Base-by-base conservation (phyloP, 2,329 filamentous ascomycete genomes). In the Pseudogymnoascus sp. region DNA sequence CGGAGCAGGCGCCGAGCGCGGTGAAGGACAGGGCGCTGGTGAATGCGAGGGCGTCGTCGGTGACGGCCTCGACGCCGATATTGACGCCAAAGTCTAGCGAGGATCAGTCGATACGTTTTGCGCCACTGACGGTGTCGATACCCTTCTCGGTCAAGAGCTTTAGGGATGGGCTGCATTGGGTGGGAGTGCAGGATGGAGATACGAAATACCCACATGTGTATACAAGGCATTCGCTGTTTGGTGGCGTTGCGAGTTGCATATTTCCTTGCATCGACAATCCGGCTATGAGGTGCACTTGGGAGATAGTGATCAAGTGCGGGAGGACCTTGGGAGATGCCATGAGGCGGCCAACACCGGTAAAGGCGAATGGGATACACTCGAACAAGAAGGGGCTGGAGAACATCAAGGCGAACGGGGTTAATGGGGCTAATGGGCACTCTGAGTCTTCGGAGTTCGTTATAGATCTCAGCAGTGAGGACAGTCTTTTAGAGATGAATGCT, bases 221-320 rank as follows among this genome's bases (percentile, higher is more conserved):
- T 73, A 96, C 93, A 0, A 87, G 87, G 39, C 92, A 93, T 70
- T 89, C 87, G 2, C 78, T 88, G 41, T 87, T 89, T 64, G 85
- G 91, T 0, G 92, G 92, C 30, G 87, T 86, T 16, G 87, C 91
- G 1, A 93, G 87, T 54, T 92, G 88, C 67, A 85, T 97, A 25
- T 99, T 99, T 69, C 94, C 94, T 0, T 97, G 94, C 72, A 81
- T 97, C 59, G 94, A 99, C 71, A 89, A 96, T 70, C 84, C 88
- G 22, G 86, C 86, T 35, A 87, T 89, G 62, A 84, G 91, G 61
- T 93, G 88, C 70, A 86, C 87, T 9, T 99, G 94, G 90, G 90
- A 92, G 62, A 81, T 99, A 58, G 90, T 89, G 1, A 87, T 99
- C 70, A 91, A 88, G 62, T 93, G 88, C 67, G 90, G 93, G 9